Conservation (phyloP, 2,329 filamentous ascomycete species). For the Penicillium sumatraense region DNA sequence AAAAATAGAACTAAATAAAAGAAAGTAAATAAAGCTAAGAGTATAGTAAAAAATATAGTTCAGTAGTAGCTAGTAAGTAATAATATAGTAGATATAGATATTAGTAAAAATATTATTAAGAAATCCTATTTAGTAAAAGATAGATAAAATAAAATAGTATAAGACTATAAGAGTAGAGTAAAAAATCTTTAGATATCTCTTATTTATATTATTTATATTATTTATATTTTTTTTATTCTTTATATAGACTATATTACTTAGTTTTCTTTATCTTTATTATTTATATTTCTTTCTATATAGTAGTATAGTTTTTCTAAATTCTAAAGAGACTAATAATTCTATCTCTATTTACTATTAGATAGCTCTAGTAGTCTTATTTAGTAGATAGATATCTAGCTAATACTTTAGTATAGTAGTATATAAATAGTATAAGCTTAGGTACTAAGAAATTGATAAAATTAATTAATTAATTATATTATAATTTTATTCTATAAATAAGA, state of each 20-base stretch:
- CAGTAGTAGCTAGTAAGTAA: not conserved
- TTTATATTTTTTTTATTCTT: too few species aligned
- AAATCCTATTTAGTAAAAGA: not conserved
- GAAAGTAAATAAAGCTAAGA: too few species aligned
- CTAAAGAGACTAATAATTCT: too few species aligned
- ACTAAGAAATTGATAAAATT: constrained; percentile 8
- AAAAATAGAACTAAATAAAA: too few species aligned
- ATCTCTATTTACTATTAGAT: too few species aligned
- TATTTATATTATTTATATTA: too few species aligned
- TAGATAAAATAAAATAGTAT: not conserved
- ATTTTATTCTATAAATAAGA: not conserved
- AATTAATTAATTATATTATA: not conserved
- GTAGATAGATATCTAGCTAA: not conserved
- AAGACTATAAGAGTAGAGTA: too few species aligned
- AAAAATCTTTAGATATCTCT: too few species aligned
- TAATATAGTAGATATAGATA: not conserved
- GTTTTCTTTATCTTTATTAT: too few species aligned
- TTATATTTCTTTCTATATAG: too few species aligned
- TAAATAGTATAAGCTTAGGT: constrained; percentile 11
- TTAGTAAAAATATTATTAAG: not conserved
- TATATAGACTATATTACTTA: too few species aligned
- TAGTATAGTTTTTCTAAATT: not conserved
- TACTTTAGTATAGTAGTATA: constrained; percentile 1
- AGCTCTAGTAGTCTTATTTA: constrained; percentile 4
- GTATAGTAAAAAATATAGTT: not conserved